Conservation (phyloP, 148 eudicot species). For the Diospyros kaki region DNA sequence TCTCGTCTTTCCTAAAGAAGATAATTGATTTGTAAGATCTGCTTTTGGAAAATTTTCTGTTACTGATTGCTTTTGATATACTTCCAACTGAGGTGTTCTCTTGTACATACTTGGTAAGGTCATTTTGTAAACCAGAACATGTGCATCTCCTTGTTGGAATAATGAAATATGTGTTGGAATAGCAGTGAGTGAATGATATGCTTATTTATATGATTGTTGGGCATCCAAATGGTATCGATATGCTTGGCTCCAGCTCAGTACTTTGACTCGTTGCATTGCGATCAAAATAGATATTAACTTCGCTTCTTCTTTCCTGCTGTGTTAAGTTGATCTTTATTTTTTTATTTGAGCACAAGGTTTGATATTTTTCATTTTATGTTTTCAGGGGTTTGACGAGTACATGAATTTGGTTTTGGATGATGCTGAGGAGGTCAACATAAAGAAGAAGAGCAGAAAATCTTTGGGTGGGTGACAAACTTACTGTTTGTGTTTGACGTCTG, state of each 20-base stretch:
- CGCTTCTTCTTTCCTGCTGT: background rate
- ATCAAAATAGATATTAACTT: background rate
- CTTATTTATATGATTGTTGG: background rate
- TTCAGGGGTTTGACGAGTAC: conserved; percentile 88
- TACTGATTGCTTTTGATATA: background rate
- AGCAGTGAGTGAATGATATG: background rate
- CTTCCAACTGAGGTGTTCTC: background rate
- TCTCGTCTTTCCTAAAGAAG: background rate
- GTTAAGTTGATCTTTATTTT: too few relatives aligned
- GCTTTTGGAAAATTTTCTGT: background rate
- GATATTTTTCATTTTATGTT: too few relatives aligned
- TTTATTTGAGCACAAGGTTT: too few relatives aligned
- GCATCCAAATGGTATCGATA: background rate
- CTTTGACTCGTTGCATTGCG: background rate
- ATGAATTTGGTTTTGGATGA: conserved; percentile 94
- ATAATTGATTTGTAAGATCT: background rate
- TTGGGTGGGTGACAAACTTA: conserved; percentile 36
- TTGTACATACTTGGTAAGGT: background rate
- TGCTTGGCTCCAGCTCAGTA: background rate
- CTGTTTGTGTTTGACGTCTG: background rate
- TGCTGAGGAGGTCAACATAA: conserved; percentile 82
- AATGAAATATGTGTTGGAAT: background rate
- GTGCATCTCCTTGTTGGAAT: background rate
- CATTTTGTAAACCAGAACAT: background rate
- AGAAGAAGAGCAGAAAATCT: conserved; percentile 78